Evolutionary conservation across 192 early-diverging fungal species (phyloP), one percentile per base, ranked within the genome.

Genomic region (Coemansia furcata): DNA sequence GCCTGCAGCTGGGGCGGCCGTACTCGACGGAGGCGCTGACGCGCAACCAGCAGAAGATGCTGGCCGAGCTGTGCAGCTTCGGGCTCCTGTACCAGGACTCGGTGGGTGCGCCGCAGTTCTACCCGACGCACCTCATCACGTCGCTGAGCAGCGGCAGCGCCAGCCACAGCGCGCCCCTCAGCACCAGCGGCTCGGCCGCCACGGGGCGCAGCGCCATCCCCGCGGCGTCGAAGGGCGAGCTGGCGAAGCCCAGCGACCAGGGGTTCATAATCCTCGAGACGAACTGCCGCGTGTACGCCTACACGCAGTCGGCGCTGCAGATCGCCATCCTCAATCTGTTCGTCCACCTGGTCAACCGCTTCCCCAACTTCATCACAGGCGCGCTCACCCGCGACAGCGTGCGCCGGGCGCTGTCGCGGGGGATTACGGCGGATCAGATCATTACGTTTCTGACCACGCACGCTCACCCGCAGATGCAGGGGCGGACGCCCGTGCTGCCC

Each of bases 261-360:
- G 95, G 95, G 29, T 99, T 90, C 73, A 91, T 99, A 65, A 88
- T 99, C 23, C 66, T 99, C 14, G 97, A 99, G 69, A 99, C 97
- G 2, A 99, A 99, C 77, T 97, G 92, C 68, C 85, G 90, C 14
- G 65, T 99, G 11, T 99, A 99, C 72, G 95, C 97, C 0, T 99
- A 97, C 74, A 98, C 95, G 83, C 89, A 91, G 49, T 97, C 95
- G 37, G 91, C 93, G 33, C 71, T 99, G 35, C 95, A 99, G 66
- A 98, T 99, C 49, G 90, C 95, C 1, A 93, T 98, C 17, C 69
- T 99, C 35, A 92, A 91, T 49, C 76, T 98, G 44, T 99, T 99
- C 84, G 90, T 93, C 12, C 84, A 90, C 23, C 69, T 98, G 23
- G 86, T 92, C 63, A 84, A 89, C 19, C 87, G 94, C 21, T 99